Percentiles rank a stretch among this genome's conserved stretches.
phyloP scores from a whole-genome alignment of 176 grass and related monocot species.

The Paspalum vaginatum region DNA sequence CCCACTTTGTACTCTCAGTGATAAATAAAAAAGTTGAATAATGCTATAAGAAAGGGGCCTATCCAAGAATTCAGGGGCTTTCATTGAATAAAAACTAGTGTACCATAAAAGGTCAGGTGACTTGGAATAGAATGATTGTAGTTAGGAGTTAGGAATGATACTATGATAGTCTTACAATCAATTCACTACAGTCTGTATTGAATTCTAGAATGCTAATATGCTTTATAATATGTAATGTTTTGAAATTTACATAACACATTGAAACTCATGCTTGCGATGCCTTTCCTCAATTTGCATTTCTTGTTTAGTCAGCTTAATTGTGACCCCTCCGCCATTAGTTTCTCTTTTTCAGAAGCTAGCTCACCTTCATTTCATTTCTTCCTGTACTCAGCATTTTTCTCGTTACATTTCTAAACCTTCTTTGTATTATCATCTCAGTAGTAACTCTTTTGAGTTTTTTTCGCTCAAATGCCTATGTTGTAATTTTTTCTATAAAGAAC shows the following conservation, averaged over 20 bases:
- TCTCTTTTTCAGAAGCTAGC: not conserved
- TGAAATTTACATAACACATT: not conserved
- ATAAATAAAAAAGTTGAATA: constrained; percentile 23
- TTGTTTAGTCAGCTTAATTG: not conserved
- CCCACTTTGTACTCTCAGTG: not conserved
- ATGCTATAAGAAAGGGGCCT: constrained; percentile 20
- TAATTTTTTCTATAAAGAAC: not conserved
- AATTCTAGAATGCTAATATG: not conserved
- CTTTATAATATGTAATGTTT: not conserved
- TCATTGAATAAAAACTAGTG: constrained; percentile 7
- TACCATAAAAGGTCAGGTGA: constrained; percentile 8
- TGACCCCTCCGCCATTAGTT: not conserved
- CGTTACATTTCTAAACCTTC: not conserved
- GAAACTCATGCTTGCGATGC: not conserved
- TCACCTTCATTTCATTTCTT: not conserved
- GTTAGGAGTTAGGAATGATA: not conserved
- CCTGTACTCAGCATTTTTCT: not conserved
- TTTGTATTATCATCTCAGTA: not conserved
- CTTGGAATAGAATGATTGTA: not conserved
- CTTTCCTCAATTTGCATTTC: not conserved
- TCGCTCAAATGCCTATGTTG: not conserved
- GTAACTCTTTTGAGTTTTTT: not conserved
- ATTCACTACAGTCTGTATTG: not conserved
- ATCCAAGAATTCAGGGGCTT: not conserved
- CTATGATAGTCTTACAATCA: not conserved